Evolutionary conservation across 129 eudicot species (phyloP), one percentile per base, ranked within the genome.

Genomic region (Silybum marianum): DNA sequence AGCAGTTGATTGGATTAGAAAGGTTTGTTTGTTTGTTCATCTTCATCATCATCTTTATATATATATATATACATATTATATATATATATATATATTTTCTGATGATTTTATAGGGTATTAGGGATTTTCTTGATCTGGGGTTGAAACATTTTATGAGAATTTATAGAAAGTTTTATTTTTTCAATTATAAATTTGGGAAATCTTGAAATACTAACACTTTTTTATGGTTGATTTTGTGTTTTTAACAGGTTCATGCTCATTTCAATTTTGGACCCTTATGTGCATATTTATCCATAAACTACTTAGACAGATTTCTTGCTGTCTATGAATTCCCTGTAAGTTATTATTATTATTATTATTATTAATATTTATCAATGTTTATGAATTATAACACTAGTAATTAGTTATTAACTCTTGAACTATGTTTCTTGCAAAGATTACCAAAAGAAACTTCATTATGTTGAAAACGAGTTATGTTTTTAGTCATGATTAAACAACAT

Each of bases 1-100:
- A 62, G 95, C 90, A 69, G 80, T 90, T 88, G 84, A 87, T 75
- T 92, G 97, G 97, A 90, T 92, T 82, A 69, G n/a, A 79, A 92
- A 90, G 97, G 97, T 92, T 65, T 26, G 91, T 86, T 71, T 54
- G 97, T 92, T 65, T 32, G 91, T 86, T 71, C 66, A 75, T 78
- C 25, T 25, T 1, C n/a, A 40, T 72, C 66, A 25, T 23, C 67
- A 28, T 28, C 30, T 28, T 28, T 28, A 28, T 28, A 28, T 1
- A 28, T 28, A 28, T 28, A 28, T 28, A 28, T 28, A 28, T 28
- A 28, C 3, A 28, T 28, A 28, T 28, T 28, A 26, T 26, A 26
- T 28, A 28, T 28, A 28, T 28, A 28, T 28, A 28, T 28, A 28
- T 28, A 26, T 28, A 0, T 28, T 70, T 40, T 60, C 39, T 69